Evolutionary conservation across 768 basidiomycete species (phyloP).

Genomic region (Russula emetica): DNA sequence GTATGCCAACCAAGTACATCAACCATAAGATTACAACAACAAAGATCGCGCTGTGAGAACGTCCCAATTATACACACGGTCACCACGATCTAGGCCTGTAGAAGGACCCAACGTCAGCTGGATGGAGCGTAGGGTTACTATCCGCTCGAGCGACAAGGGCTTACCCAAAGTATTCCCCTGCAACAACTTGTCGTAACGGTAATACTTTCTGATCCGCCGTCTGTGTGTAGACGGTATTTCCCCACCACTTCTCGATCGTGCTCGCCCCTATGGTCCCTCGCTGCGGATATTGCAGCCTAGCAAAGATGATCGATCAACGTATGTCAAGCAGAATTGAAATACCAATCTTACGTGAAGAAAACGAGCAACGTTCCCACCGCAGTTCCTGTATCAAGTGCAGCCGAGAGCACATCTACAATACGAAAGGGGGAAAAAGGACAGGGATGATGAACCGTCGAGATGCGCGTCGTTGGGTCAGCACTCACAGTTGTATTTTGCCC

Average conservation of each 20-base stretch:
- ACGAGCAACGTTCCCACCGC: slow-evolving; percentile 62
- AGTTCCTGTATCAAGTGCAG: slow-evolving; percentile 70
- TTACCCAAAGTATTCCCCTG: slow-evolving; percentile 27
- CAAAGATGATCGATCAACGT: neutral
- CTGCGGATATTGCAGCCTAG: slow-evolving; percentile 25
- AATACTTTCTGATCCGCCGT: slow-evolving; percentile 24
- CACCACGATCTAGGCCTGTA: slow-evolving; percentile 24
- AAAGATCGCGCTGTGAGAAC: slow-evolving; percentile 8
- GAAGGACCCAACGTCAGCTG: neutral
- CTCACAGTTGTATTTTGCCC: slow-evolving; percentile 76
- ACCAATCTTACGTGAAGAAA: slow-evolving; percentile 55
- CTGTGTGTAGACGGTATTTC: slow-evolving; percentile 26
- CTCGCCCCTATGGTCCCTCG: slow-evolving; percentile 19
- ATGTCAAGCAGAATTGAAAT: neutral
- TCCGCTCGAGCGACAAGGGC: neutral
- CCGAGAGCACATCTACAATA: slow-evolving; percentile 60
- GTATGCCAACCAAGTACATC: slow-evolving; percentile 19
- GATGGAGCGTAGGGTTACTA: neutral
- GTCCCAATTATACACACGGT: slow-evolving; percentile 14
- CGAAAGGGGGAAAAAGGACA: neutral
- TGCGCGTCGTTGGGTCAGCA: neutral
- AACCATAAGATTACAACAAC: slow-evolving; percentile 21
- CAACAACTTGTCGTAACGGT: slow-evolving; percentile 19
- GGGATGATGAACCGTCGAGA: neutral
- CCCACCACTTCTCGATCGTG: slow-evolving; percentile 27